These are phyloP conservation scores for Rhazya stricta DNA, from an alignment of 257 asterid genomes.

Conservation along the genomic window DNA sequence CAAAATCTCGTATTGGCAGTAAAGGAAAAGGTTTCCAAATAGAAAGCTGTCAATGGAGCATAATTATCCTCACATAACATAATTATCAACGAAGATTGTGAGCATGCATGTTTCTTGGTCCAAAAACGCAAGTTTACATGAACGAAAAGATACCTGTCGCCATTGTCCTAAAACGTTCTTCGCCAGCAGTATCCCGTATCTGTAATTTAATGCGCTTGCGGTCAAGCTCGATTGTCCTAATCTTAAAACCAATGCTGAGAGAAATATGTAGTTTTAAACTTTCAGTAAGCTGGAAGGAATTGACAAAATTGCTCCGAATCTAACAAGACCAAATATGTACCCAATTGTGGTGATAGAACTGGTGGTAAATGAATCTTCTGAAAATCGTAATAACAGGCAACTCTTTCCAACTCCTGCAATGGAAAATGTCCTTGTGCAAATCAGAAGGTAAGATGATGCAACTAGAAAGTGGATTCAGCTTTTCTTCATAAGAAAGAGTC, in stretches of 20 bases:
- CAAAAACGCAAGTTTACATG: background rate
- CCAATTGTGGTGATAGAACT: conserved; percentile 26
- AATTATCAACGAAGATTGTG: background rate
- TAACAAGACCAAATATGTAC: background rate
- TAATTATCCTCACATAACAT: no score
- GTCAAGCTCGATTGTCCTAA: conserved; percentile 22
- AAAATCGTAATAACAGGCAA: conserved; percentile 21
- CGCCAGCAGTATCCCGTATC: conserved; percentile 29
- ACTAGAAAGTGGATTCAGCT: no score
- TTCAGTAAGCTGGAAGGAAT: background rate
- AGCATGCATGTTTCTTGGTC: background rate
- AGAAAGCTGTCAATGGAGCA: no score
- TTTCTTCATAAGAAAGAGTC: no score
- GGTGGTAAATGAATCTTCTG: conserved; percentile 23
- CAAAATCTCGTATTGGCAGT: no score
- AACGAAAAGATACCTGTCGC: conserved; percentile 11
- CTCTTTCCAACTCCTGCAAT: conserved; percentile 27
- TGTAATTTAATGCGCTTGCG: conserved; percentile 23
- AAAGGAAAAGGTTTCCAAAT: no score
- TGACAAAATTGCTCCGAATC: background rate
- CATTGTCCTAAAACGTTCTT: conserved; percentile 25
- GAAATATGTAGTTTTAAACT: background rate
- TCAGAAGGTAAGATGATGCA: background rate
- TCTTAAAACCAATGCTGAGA: conserved; percentile 21
- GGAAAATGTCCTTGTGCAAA: background rate